Conservation (phyloP, 2,329 filamentous ascomycete species). For the Emergomyces pasteurianus region DNA sequence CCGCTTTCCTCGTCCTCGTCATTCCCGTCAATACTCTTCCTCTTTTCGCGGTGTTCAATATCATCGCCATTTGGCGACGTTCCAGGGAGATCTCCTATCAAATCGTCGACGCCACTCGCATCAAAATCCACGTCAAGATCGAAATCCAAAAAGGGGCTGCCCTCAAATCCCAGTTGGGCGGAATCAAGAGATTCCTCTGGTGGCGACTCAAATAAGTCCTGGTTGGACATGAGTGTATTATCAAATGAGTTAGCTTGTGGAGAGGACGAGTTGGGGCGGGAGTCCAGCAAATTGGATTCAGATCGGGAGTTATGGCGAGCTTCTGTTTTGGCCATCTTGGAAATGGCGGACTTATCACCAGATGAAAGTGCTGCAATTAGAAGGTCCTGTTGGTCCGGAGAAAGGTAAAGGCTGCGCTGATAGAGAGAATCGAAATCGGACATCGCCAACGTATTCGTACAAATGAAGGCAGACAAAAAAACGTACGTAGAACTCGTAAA, state of each 20-base stretch:
- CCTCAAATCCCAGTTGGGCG: slow-evolving; percentile 47
- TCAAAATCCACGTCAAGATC: slow-evolving; percentile 71
- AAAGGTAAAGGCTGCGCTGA: slow-evolving; percentile 53
- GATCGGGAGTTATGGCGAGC: slow-evolving; percentile 16
- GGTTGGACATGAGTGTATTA: slow-evolving; percentile 1
- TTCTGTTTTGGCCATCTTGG: slow-evolving; percentile 16
- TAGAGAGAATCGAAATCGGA: slow-evolving; percentile 29
- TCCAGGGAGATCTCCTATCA: slow-evolving; percentile 65
- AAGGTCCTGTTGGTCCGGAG: slow-evolving; percentile 63
- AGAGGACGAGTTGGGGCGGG: background rate
- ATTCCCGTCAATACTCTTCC: slow-evolving; percentile 39
- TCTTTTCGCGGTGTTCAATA: slow-evolving; percentile 47
- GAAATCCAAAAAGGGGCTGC: slow-evolving; percentile 76
- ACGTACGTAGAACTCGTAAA: background rate
- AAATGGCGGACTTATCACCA: slow-evolving; percentile 44
- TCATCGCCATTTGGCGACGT: slow-evolving; percentile 23
- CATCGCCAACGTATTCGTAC: slow-evolving; percentile 17
- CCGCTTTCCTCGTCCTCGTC: slow-evolving; percentile 54
- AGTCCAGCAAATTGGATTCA: slow-evolving; percentile 24
- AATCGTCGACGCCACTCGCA: slow-evolving; percentile 46
- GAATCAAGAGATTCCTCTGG: slow-evolving; percentile 29
- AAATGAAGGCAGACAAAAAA: background rate
- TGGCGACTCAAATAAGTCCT: slow-evolving; percentile 22
- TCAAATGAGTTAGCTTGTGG: background rate
- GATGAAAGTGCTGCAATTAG: slow-evolving; percentile 66